Base-by-base conservation (phyloP, 192 early-diverging fungal genomes). In the Mortierella antarctica region DNA sequence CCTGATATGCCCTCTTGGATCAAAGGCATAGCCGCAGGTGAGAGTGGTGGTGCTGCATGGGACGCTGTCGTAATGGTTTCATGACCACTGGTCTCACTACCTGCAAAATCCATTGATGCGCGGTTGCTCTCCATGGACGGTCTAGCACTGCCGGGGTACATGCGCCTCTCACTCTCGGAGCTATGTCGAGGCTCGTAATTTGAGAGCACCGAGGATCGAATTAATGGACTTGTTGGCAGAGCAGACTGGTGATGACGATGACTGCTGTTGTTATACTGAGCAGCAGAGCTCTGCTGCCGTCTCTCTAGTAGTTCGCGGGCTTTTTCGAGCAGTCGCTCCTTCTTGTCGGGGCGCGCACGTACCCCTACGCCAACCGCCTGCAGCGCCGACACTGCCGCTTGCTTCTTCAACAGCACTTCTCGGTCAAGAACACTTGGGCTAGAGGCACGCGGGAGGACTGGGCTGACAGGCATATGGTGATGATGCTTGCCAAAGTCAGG, bases 231-330 rank as follows among this genome's bases (percentile, higher is more conserved):
- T 31, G 31, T 31, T 3, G 31, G 31, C 31, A 31, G 3, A 31
- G 31, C 31, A 31, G 31, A 3, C 31, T 31, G 31, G 3, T 31
- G 31, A 31, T 31, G 31, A 31, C 31, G 31, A 31, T 31, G 1
- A 31, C 3, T 1, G 31, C 31, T 31, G 31, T 31, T 31, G 31
- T 31, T 31, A 31, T 31, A 63, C 39, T 49, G 72, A 13, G 5
- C 0, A 21, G 49, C 49, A 21, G 63, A 57, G 6, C 44, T 46
- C 18, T 76, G 65, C 21, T 69, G 74, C 6, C 74, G 74, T 52
- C 62, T 76, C 48, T 76, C 74, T 0, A 67, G 44, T 6, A 76
- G 48, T n/a, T 69, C 74, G 0, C 67, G 65, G 3, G 60, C 74
- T 40, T 69, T 76, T 20, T 64, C 61, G 48, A 76, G n/a, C 1